Conservation (phyloP, 108 stramenopile species). For the Cyclotella cryptica region DNA sequence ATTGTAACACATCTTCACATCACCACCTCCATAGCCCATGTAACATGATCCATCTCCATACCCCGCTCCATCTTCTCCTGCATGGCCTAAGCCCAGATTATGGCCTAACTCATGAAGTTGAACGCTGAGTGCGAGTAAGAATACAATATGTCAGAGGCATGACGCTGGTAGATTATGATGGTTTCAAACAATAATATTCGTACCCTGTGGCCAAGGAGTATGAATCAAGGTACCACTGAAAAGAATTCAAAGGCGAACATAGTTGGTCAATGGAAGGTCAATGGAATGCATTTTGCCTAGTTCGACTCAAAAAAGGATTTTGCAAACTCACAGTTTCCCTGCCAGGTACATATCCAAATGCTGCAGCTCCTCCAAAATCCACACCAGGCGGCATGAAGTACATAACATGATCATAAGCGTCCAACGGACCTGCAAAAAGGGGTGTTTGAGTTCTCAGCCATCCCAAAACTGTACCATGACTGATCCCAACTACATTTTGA, state of each 20-base stretch:
- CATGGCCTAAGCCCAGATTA: constrained; percentile 15
- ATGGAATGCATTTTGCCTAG: no score
- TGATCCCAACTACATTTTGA: constrained; percentile 4
- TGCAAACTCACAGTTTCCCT: constrained; percentile 5
- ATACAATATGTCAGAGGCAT: not conserved
- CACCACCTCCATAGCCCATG: constrained; percentile 18
- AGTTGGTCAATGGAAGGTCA: not conserved
- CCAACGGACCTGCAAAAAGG: not conserved
- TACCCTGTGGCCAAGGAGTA: not conserved
- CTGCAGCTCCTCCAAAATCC: constrained; percentile 9
- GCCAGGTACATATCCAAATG: constrained; percentile 12
- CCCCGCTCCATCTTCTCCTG: constrained; percentile 13
- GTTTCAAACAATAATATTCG: not conserved
- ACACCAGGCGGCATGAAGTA: constrained; percentile 12
- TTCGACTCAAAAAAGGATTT: no score
- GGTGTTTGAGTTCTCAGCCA: constrained; percentile 5
- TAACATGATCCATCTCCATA: constrained; percentile 27
- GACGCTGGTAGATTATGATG: not conserved
- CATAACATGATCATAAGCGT: constrained; percentile 23
- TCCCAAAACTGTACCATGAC: constrained; percentile 15
- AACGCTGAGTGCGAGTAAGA: not conserved
- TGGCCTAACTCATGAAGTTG: constrained; percentile 8
- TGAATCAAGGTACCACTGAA: not conserved
- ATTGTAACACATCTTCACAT: constrained; percentile 24
- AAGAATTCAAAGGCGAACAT: no score